A percentile compares a stretch with the other conserved stretches of the same genome.
Evolutionary conservation across 2,329 filamentous ascomycete species (phyloP).

Genomic region (Penicillium sp.): DNA sequence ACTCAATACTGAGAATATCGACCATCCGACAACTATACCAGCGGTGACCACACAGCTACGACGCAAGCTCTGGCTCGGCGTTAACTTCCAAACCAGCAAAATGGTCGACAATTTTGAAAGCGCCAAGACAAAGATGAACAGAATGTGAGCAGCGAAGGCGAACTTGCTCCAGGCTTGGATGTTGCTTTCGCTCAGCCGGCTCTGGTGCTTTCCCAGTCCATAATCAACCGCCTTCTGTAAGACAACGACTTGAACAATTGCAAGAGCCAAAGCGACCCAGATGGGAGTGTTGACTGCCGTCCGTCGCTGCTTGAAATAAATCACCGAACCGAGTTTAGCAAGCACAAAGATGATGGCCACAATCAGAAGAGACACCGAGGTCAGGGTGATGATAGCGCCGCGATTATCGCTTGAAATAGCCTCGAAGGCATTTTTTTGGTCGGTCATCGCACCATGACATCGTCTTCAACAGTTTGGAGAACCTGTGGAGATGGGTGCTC

Average conservation of each 20-base stretch:
- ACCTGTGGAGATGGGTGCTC: background rate
- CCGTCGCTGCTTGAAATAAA: conserved; percentile 16
- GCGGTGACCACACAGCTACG: background rate
- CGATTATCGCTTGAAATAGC: background rate
- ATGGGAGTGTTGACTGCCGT: conserved; percentile 13
- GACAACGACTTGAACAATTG: conserved; percentile 12
- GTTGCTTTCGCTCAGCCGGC: background rate
- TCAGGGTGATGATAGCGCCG: conserved; percentile 8
- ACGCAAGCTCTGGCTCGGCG: background rate
- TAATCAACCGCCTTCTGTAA: conserved; percentile 14
- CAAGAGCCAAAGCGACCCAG: conserved; percentile 12
- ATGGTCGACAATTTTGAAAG: background rate
- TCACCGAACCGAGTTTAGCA: conserved; percentile 10
- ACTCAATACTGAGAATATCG: background rate
- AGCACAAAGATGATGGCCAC: conserved; percentile 15
- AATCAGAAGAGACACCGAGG: conserved; percentile 9
- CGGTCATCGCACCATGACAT: background rate
- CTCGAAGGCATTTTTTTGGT: background rate
- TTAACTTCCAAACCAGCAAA: background rate
- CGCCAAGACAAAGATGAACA: conserved; percentile 12
- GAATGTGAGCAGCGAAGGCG: conserved; percentile 11
- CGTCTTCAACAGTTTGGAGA: background rate
- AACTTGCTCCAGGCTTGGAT: conserved; percentile 12
- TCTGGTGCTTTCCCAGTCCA: conserved; percentile 15
- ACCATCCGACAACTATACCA: background rate